phyloP scores from a whole-genome alignment of 1,139 yeast species.

The Hanseniaspora gamundiae region DNA sequence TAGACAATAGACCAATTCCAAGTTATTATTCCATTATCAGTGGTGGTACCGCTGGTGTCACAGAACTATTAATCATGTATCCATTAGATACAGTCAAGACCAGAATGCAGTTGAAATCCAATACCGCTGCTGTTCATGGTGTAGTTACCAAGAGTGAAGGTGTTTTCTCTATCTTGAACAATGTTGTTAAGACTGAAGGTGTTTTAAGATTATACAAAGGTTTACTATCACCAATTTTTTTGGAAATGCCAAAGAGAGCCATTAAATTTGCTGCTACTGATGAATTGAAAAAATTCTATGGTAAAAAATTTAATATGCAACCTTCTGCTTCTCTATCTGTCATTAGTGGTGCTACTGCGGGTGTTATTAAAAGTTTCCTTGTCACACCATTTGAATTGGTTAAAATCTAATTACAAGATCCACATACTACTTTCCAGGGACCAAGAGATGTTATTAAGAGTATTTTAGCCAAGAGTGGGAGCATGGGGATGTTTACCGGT shows the following conservation, averaged over 20 bases:
- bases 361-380: slow-evolving; percentile 91
- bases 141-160: slow-evolving; percentile 57
- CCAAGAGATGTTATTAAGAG: slow-evolving; percentile 72
- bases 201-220: slow-evolving; percentile 77
- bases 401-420: slow-evolving; percentile 83
- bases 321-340: slow-evolving; percentile 71
- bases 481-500: slow-evolving; percentile 82
- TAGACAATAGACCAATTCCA: slow-evolving; percentile 43
- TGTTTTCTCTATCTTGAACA: slow-evolving; percentile 69
- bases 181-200: slow-evolving; percentile 82
- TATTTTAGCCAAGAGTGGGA: slow-evolving; percentile 65
- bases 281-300: slow-evolving; percentile 84
- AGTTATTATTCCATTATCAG: slow-evolving; percentile 82
- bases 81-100: slow-evolving; percentile 98
- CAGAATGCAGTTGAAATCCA: slow-evolving; percentile 81
- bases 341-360: slow-evolving; percentile 95
- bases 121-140: slow-evolving; percentile 35
- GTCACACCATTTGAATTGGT: slow-evolving; percentile 93
- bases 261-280: slow-evolving; percentile 98
- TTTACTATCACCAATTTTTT: slow-evolving; percentile 86
- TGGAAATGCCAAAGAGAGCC: slow-evolving; percentile 99
- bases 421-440: slow-evolving; percentile 67
- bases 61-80: slow-evolving; percentile 94
- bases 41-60: slow-evolving; percentile 96
- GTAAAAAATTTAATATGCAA: slow-evolving; percentile 19